These are phyloP conservation scores for Meredithiella fracta DNA, from an alignment of 2,329 filamentous ascomycete species.

Conservation along the genomic window DNA sequence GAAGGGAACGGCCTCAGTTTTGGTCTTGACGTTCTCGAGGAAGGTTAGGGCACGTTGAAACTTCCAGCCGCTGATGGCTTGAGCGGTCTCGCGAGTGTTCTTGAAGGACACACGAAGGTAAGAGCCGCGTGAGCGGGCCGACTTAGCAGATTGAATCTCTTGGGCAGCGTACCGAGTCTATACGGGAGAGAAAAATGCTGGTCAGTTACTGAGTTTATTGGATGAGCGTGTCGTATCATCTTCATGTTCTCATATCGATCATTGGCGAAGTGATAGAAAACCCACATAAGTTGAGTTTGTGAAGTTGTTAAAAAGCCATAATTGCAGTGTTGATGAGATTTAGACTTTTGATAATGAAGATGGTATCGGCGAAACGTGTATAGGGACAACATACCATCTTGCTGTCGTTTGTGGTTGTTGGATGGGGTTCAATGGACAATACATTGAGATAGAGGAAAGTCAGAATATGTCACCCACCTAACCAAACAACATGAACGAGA, in stretches of 20 bases:
- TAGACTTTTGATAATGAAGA: conserved; percentile 1
- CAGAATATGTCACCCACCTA: conserved; percentile 15
- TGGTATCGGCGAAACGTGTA: neutral
- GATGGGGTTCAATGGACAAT: conserved; percentile 14
- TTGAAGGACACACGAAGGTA: conserved; percentile 99
- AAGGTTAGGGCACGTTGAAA: conserved; percentile 84
- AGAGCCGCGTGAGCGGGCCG: conserved; percentile 91
- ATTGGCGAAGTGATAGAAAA: neutral
- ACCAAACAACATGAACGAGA: conserved; percentile 13
- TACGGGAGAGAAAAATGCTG: conserved; percentile 6
- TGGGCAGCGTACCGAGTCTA: conserved; percentile 94
- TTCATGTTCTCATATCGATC: neutral
- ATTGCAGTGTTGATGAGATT: neutral
- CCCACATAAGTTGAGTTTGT: neutral
- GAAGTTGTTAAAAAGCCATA: neutral
- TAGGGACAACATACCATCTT: conserved; percentile 15
- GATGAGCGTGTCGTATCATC: neutral
- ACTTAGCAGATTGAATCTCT: conserved; percentile 76
- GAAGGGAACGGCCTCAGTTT: conserved; percentile 97
- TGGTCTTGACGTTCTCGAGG: conserved; percentile 94
- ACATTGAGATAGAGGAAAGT: conserved; percentile 15
- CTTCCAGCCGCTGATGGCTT: conserved; percentile 99
- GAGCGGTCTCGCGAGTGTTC: conserved; percentile 99
- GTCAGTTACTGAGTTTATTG: conserved; percentile 6
- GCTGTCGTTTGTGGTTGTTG: conserved; percentile 15